phyloP scores from a whole-genome alignment of 2,329 filamentous ascomycete species.

The Plectosphaerella plurivora region DNA sequence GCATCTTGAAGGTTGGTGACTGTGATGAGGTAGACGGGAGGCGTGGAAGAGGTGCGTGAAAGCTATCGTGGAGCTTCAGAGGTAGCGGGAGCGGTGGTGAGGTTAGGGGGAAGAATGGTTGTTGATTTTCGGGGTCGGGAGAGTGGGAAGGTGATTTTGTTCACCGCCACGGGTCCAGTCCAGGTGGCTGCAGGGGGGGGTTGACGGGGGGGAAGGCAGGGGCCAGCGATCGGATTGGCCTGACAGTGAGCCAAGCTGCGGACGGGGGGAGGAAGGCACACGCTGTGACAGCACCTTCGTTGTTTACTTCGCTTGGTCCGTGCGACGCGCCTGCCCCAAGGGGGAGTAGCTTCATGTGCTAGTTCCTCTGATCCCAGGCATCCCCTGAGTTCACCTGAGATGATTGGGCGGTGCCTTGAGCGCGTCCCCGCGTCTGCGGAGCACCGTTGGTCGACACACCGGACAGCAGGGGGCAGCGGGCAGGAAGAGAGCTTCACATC shows the following conservation, averaged over 20 bases:
- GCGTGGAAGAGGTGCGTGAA: neutral
- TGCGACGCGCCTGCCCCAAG: slow-evolving; percentile 12
- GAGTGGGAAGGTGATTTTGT: slow-evolving; percentile 16
- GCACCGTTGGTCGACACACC: neutral
- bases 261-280: slow-evolving; percentile 2
- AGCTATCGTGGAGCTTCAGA: slow-evolving; percentile 9
- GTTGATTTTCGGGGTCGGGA: slow-evolving; percentile 30
- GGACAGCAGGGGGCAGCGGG: neutral
- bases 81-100: slow-evolving; percentile 9
- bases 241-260: neutral
- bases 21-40: slow-evolving; percentile 20
- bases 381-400: no score
- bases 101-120: slow-evolving; percentile 21
- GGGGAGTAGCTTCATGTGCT: neutral
- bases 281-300: slow-evolving; percentile 13
- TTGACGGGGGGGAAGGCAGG: neutral
- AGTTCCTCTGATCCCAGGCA: no score
- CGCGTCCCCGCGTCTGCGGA: neutral
- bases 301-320: slow-evolving; percentile 27
- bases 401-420: neutral
- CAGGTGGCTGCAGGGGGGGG: slow-evolving; percentile 11
- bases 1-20: slow-evolving; percentile 48
- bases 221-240: no score
- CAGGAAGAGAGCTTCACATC: neutral
- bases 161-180: slow-evolving; percentile 25